phyloP scores from a whole-genome alignment of 2,329 filamentous ascomycete genomes.

The Fusarium euwallaceae region DNA sequence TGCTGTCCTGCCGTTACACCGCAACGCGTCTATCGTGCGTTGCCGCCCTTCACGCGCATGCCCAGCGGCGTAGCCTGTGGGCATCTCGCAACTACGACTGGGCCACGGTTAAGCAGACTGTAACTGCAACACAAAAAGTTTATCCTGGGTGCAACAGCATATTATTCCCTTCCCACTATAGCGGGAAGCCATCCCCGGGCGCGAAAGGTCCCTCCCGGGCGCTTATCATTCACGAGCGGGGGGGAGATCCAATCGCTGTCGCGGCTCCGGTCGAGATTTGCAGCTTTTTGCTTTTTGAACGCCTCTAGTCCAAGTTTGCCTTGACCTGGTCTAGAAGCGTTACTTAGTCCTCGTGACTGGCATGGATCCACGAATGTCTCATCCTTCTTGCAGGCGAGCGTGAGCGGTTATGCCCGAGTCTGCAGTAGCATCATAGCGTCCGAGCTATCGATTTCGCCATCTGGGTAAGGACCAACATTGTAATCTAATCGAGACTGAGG shows the following conservation, averaged over 20 bases:
- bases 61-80: slow-evolving; percentile 17
- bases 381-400: slow-evolving; percentile 22
- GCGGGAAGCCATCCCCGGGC: background rate
- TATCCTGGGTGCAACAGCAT: background rate
- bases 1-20: slow-evolving; percentile 2
- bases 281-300: background rate
- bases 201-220: slow-evolving; percentile 6
- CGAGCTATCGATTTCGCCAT: slow-evolving; percentile 4
- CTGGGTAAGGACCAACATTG: background rate
- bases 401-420: slow-evolving; percentile 28
- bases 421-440: background rate
- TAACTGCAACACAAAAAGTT: slow-evolving; percentile 13
- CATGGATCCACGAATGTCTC: slow-evolving; percentile 16
- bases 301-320: slow-evolving; percentile 6
- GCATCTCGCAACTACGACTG: slow-evolving; percentile 15
- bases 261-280: background rate
- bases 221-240: slow-evolving; percentile 23
- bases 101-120: background rate
- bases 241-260: background rate
- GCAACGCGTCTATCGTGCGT: slow-evolving; percentile 36
- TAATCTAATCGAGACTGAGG: background rate
- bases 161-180: background rate
- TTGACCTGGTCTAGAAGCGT: slow-evolving; percentile 15
- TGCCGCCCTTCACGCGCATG: slow-evolving; percentile 39
- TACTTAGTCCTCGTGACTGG: slow-evolving; percentile 17